phyloP scores from a whole-genome alignment of 2,329 filamentous ascomycete species.

The Cladobotryum mycophilum region DNA sequence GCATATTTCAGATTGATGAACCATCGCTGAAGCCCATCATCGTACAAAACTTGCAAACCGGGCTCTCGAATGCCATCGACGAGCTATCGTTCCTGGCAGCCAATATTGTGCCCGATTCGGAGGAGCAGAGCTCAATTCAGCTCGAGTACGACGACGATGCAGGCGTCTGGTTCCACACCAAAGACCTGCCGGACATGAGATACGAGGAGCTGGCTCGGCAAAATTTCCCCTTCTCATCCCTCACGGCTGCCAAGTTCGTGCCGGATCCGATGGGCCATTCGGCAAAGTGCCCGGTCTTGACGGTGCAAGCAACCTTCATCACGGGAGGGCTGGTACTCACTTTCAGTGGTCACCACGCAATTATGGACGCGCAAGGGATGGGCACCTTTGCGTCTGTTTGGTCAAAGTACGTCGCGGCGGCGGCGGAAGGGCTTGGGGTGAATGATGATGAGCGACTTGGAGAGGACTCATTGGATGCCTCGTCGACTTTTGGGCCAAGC shows the following conservation, averaged over 20 bases:
- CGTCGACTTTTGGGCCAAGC: conserved; percentile 4
- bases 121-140: conserved; percentile 5
- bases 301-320: conserved; percentile 10
- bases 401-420: conserved; percentile 10
- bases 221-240: conserved; percentile 9
- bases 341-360: conserved; percentile 11
- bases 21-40: conserved; percentile 10
- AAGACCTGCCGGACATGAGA: conserved; percentile 7
- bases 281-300: conserved; percentile 8
- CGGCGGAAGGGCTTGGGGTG: conserved; percentile 3
- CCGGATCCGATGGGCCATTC: conserved; percentile 8
- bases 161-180: conserved; percentile 12
- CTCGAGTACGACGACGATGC: conserved; percentile 8
- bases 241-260: conserved; percentile 7
- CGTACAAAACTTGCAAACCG: conserved; percentile 7
- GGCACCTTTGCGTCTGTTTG: conserved; percentile 10
- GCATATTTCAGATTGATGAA: conserved; percentile 9
- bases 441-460: conserved; percentile 3
- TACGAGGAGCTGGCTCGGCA: conserved; percentile 4
- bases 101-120: conserved; percentile 3
- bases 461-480: conserved; percentile 5
- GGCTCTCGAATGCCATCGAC: conserved; percentile 7
- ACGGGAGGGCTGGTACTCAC: conserved; percentile 10
- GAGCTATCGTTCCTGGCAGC: conserved; percentile 9
- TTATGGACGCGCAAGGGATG: conserved; percentile 12